Conservation (phyloP, 352 stramenopile species). For the Pythium volutum region DNA sequence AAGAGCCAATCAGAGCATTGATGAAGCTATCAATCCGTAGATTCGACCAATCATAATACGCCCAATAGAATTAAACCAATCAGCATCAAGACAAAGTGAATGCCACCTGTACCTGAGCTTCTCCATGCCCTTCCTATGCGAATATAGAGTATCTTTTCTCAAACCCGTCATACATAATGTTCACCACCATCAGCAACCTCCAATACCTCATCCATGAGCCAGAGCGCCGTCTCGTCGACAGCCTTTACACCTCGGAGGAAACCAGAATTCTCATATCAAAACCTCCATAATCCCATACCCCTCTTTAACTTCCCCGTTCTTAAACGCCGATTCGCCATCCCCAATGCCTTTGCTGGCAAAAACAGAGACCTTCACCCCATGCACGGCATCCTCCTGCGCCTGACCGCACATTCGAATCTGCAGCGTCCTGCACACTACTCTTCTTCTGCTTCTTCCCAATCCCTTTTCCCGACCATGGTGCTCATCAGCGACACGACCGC, state of each 20-base stretch:
- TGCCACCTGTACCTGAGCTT: neutral
- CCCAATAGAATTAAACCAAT: neutral
- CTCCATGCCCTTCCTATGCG: slow-evolving; percentile 2
- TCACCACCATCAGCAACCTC: neutral
- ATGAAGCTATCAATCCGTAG: neutral
- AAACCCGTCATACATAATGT: neutral
- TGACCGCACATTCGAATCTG: slow-evolving; percentile 13
- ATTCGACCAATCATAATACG: slow-evolving; percentile 2
- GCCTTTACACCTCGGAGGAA: neutral
- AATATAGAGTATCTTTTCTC: slow-evolving; percentile 4
- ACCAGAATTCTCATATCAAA: neutral
- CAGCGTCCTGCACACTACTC: neutral
- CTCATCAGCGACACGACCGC: slow-evolving; percentile 77
- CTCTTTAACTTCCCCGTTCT: neutral
- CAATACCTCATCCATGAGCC: neutral
- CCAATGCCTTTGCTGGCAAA: neutral
- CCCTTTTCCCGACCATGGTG: slow-evolving; percentile 12
- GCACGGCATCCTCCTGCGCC: neutral
- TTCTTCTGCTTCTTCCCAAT: slow-evolving; percentile 10
- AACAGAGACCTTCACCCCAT: neutral
- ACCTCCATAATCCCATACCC: neutral
- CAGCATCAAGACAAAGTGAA: neutral
- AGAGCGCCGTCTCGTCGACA: neutral
- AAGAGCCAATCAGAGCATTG: slow-evolving; percentile 8
- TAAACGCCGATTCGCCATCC: too few species aligned